Base-by-base conservation (phyloP, 164 flowering plant genomes). In the Berberis thunbergii region DNA sequence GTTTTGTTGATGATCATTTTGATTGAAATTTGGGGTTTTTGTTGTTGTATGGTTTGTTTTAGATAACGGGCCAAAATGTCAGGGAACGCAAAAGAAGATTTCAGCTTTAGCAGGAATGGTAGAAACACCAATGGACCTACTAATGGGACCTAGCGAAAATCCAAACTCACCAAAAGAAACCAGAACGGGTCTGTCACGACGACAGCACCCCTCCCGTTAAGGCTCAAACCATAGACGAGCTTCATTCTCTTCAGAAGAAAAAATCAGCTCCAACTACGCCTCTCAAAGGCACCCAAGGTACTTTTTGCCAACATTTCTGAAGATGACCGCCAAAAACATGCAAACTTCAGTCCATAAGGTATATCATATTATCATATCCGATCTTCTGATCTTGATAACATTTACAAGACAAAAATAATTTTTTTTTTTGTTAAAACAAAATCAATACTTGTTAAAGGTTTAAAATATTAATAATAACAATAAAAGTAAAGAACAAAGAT, bases 331-430 rank as follows among this genome's bases (percentile, higher is more conserved):
- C 83, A 82, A n/a, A 80, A 80, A 48, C 93, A 76, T n/a, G 70
- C 97, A 91, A 72, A 72, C 90, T 95, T 6, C 94, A 95, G 73
- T 95, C 99, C 59, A 95, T 95, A 79, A 95, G 99, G 97, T 90
- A 71, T 39, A 62, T 41, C 4, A 7, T 4, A 3, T 9, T 8
- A 8, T 50, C 11, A 8, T 8, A 5, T 38, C 26, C 45, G 9
- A 10, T 38, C 54, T 38, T 43, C n/a, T 58, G 43, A 11, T 58
- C 43, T 45, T 0, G 45, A 26, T 26, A 26, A 26, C 26, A 26
- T 26, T 26, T 26, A 26, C 0, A 26, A 26, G 26, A 26, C 26
- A 26, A 26, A 26, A 26, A 26, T 26, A 26, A 26, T 26, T 26
- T 26, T 26, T 26, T 26, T 26, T 26, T 26, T 26, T 26, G 26